These are phyloP conservation scores for Dichotomopilus funicola DNA, from an alignment of 2,329 filamentous ascomycete species.

Conservation along the genomic window DNA sequence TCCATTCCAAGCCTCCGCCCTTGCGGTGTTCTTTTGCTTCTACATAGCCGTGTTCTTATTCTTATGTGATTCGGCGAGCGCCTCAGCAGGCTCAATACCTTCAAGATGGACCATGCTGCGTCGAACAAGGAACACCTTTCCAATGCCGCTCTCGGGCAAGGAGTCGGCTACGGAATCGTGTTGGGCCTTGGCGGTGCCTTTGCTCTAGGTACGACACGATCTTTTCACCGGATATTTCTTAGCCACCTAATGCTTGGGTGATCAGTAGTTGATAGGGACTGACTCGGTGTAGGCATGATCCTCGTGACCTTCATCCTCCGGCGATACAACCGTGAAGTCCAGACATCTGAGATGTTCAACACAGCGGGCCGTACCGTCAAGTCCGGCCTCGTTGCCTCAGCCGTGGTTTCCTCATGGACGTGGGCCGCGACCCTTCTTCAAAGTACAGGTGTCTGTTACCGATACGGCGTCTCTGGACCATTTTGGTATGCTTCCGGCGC, in stretches of 20 bases:
- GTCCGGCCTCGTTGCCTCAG: conserved; percentile 77
- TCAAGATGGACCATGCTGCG: conserved; percentile 16
- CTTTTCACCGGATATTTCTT: too few relatives aligned
- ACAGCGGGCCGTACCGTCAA: conserved; percentile 86
- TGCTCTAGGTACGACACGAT: conserved; percentile 47
- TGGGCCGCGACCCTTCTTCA: conserved; percentile 83
- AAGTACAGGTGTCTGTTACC: conserved; percentile 73
- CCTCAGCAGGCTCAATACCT: neutral
- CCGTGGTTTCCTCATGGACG: conserved; percentile 90
- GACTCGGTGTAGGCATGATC: conserved; percentile 30
- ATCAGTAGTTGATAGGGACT: neutral
- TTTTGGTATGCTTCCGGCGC: conserved; percentile 63
- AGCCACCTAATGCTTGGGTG: too few relatives aligned
- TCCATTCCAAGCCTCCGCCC: too few relatives aligned
- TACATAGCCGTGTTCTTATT: neutral
- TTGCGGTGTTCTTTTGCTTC: too few relatives aligned
- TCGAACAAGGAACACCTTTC: conserved; percentile 22
- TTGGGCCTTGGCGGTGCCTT: conserved; percentile 68
- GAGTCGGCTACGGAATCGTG: conserved; percentile 72
- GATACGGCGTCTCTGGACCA: conserved; percentile 60
- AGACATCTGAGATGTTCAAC: conserved; percentile 89
- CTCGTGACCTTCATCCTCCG: conserved; percentile 31
- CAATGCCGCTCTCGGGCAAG: conserved; percentile 44
- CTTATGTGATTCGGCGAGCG: neutral
- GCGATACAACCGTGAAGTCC: conserved; percentile 54